These are phyloP conservation scores for Fusarium ambrosium DNA, from an alignment of 2,329 filamentous ascomycete species.

Conservation along the genomic window DNA sequence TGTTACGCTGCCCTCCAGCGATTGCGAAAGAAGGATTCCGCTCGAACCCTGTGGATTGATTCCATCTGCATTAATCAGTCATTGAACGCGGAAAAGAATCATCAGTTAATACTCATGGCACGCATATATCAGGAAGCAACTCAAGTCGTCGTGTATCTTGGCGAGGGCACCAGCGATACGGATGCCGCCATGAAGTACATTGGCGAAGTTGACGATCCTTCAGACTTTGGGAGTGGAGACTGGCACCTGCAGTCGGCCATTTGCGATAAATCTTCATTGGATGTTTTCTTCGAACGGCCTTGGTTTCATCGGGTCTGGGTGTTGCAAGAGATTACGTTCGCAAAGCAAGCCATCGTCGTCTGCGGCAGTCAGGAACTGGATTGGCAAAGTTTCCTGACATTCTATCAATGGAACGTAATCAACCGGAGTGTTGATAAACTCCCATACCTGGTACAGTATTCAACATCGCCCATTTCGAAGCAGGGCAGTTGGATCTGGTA, in stretches of 20 bases:
- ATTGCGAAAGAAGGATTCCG: neutral
- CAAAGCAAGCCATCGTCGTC: neutral
- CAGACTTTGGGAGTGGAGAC: neutral
- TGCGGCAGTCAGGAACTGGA: neutral
- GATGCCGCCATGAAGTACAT: neutral
- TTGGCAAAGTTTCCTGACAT: neutral
- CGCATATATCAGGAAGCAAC: neutral
- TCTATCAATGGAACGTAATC: neutral
- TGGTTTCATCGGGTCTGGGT: constrained; percentile 1
- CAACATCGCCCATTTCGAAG: neutral
- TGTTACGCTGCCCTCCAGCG: neutral
- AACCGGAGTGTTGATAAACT: neutral
- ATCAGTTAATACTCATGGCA: neutral
- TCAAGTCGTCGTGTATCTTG: neutral
- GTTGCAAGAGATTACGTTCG: neutral
- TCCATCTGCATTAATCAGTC: neutral
- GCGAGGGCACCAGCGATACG: neutral
- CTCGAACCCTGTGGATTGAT: neutral
- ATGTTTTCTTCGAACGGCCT: neutral
- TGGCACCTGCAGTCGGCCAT: neutral
- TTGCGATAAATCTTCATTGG: neutral
- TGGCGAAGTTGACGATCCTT: neutral
- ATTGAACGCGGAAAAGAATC: neutral
- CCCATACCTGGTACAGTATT: neutral
- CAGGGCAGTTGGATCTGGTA: neutral